phyloP scores from a whole-genome alignment of 139 green algal genomes.

The Chlorella vulgaris region DNA sequence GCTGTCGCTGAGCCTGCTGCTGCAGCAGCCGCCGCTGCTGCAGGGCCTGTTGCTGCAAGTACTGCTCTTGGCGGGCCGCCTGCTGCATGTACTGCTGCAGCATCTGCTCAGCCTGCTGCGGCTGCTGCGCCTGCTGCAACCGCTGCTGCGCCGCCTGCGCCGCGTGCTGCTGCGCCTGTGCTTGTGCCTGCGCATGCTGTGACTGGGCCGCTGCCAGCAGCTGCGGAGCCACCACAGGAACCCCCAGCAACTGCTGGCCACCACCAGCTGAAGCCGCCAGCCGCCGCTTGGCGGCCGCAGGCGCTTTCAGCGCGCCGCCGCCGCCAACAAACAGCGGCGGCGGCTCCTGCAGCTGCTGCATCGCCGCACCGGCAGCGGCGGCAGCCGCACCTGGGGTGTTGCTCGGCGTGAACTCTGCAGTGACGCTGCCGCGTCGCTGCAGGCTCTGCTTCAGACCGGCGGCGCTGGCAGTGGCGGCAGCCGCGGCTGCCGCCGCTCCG shows the following conservation, averaged over 20 bases:
- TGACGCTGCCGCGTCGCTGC: background rate
- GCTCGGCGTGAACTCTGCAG: background rate
- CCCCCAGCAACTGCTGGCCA: background rate
- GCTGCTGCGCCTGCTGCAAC: background rate
- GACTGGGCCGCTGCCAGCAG: background rate
- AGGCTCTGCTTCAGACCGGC: conserved; percentile 12
- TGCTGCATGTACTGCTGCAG: background rate
- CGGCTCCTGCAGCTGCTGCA: too few relatives aligned
- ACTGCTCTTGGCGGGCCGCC: background rate
- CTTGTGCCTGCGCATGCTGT: background rate
- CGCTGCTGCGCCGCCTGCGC: background rate
- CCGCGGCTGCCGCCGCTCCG: background rate
- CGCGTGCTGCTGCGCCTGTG: background rate
- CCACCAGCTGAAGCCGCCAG: too few relatives aligned
- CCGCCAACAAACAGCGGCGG: too few relatives aligned
- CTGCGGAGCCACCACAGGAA: background rate
- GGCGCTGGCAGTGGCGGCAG: background rate
- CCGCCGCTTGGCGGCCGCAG: too few relatives aligned
- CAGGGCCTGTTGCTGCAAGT: background rate
- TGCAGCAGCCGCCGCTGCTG: background rate
- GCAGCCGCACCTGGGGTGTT: background rate
- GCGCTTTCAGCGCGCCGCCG: too few relatives aligned
- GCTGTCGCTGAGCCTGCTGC: too few relatives aligned
- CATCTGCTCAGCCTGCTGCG: background rate
- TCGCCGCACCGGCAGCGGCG: background rate